A percentile compares a stretch with the other conserved stretches of the same genome.
These are phyloP conservation scores for Talaromyces liani DNA, from an alignment of 495 filamentous ascomycete genomes.

Conservation along the genomic window DNA sequence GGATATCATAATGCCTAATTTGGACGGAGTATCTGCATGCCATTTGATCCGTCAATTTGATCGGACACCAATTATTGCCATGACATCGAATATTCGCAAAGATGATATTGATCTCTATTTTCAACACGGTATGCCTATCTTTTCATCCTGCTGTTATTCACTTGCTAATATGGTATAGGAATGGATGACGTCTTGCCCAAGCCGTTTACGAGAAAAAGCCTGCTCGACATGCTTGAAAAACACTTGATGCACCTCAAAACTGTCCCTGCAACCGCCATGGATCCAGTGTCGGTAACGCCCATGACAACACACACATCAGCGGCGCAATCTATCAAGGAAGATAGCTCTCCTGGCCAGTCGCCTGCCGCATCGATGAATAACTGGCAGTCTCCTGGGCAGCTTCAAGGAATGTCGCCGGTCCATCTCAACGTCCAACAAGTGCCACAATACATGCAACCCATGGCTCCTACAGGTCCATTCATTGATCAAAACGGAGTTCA, in stretches of 20 bases:
- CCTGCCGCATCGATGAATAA: conserved; percentile 58
- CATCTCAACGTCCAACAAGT: conserved; percentile 40
- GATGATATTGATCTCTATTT: conserved; percentile 98
- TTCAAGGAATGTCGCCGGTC: conserved; percentile 55
- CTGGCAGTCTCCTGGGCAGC: conserved; percentile 69
- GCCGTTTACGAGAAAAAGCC: conserved; percentile 92
- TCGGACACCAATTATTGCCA: conserved; percentile 86
- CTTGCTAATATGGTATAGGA: conserved; percentile 42
- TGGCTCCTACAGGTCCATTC: conserved; percentile 34
- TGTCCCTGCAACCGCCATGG: conserved; percentile 30
- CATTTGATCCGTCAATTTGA: conserved; percentile 89
- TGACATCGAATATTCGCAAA: conserved; percentile 97
- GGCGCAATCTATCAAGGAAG: conserved; percentile 65
- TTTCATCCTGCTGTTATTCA: neutral
- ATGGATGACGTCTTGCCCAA: conserved; percentile 99
- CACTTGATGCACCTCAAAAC: conserved; percentile 74
- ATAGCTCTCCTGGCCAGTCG: conserved; percentile 72
- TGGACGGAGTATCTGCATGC: conserved; percentile 92
- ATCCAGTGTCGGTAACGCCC: conserved; percentile 31
- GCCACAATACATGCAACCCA: conserved; percentile 44
- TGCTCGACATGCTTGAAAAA: conserved; percentile 83
- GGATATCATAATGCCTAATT: conserved; percentile 98
- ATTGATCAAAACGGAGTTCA: conserved; percentile 47
- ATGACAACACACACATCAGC: conserved; percentile 45
- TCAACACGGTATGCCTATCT: conserved; percentile 63